Evolutionary conservation across 2,329 filamentous ascomycete species (phyloP).

Genomic region (Verticillium longisporum): DNA sequence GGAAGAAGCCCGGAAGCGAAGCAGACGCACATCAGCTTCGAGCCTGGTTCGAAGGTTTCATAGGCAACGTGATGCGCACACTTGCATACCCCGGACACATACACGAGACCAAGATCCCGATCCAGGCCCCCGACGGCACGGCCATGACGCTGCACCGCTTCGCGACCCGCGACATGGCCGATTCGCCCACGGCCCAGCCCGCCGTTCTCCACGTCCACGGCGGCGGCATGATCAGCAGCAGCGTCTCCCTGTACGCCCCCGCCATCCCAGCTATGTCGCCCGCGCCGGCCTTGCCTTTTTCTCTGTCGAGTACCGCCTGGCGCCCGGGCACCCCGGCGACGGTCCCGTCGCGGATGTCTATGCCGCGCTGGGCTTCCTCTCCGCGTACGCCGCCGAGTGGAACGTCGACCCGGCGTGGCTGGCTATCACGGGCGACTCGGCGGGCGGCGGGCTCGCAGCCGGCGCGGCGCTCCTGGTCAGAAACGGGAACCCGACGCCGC

Average conservation of each 20-base stretch:
- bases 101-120: conserved; percentile 5
- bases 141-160: conserved; percentile 12
- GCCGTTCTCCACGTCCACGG: conserved; percentile 31
- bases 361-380: conserved; percentile 17
- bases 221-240: conserved; percentile 29
- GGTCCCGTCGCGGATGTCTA: conserved; percentile 27
- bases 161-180: neutral
- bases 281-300: conserved; percentile 24
- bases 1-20: neutral
- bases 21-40: neutral
- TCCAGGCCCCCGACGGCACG: conserved; percentile 12
- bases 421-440: conserved; percentile 14
- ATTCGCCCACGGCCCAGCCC: conserved; percentile 5
- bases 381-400: conserved; percentile 13
- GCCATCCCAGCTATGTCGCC: conserved; percentile 17
- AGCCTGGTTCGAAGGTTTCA: neutral
- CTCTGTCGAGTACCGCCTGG: conserved; percentile 31
- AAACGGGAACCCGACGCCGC: conserved; percentile 15
- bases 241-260: conserved; percentile 16
- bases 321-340: conserved; percentile 31
- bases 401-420: conserved; percentile 14
- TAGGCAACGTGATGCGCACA: neutral
- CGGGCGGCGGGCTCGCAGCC: conserved; percentile 15
- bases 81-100: conserved; percentile 4
- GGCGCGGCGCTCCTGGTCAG: conserved; percentile 30